Base-by-base conservation (phyloP, 2,329 filamentous ascomycete species). In the Aureobasidium sp. region DNA sequence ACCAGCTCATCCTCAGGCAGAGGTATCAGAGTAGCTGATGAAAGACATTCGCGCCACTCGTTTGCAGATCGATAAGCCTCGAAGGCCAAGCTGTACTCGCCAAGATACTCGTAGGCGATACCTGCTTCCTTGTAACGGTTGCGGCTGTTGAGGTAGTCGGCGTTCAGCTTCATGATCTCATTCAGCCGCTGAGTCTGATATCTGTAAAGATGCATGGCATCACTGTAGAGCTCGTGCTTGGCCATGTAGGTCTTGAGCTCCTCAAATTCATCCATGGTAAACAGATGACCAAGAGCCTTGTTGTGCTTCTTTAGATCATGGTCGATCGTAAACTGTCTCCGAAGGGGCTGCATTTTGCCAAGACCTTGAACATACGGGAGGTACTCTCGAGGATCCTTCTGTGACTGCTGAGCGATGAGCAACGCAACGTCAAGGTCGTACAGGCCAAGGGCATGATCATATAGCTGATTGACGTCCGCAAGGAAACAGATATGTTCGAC, bases 401-500 rank as follows among this genome's bases (percentile, higher is more conserved):
- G 94, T 0, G 92, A 94, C 70, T 96, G 92, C 69, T 99, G 94
- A 0, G 94, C 94, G 13, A 99, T 89, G 6, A 96, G 79, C 11
- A 99, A 79, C 3, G 93, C 87, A 8, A 99, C 83, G 11, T 96
- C 90, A 2, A 99, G 82, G 68, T 97, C 86, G 71, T 99, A 99
- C 2, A 97, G 79, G 1, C 92, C 92, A 1, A 99, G 79, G 0
- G 94, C 89, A 62, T 92, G 86, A 63, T 96, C 90, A 68, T 96
- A 99, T 0, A 99, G 82, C 40, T 86, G 85, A 71, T 96, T 95
- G 47, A 95, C 88, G 73, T 99, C 94, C 0, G 92, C 90, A 43
- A 99, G 81, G 79, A 99, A 99, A 78, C 91, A 97, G 62, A 99
- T 96, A 69, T 99, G 94, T 70, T 96, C 91, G 23, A 96, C 87